Conservation (phyloP, 345 rosid species). For the Salix suchowensis region DNA sequence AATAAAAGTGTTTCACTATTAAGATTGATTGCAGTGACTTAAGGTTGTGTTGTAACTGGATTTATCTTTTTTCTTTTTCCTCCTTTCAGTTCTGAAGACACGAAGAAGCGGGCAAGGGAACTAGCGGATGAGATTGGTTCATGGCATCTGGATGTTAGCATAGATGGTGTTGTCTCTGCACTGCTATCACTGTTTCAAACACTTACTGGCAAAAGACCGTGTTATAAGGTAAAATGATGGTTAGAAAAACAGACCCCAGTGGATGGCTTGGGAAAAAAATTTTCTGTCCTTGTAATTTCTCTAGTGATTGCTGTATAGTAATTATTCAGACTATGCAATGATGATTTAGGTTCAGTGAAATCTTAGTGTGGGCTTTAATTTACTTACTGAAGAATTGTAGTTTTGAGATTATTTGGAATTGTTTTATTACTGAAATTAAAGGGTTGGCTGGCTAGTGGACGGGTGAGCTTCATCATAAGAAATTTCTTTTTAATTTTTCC, state of each 20-base stretch:
- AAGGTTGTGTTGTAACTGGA: background rate
- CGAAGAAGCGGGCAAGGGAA: constrained; percentile 66
- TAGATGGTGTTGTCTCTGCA: constrained; percentile 80
- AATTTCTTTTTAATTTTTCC: background rate
- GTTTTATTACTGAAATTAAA: background rate
- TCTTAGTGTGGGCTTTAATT: background rate
- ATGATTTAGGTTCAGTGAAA: background rate
- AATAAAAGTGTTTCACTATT: background rate
- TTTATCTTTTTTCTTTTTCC: background rate
- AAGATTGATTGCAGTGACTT: background rate
- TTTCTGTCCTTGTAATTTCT: background rate
- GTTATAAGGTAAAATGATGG: constrained; percentile 54
- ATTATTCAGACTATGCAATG: background rate
- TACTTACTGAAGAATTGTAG: background rate
- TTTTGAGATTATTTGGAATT: background rate
- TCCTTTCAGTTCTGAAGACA: constrained; percentile 64
- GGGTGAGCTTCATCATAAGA: background rate
- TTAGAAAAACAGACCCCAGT: background rate
- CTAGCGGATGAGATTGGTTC: constrained; percentile 90
- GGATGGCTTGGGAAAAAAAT: background rate
- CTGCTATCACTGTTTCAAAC: constrained; percentile 70
- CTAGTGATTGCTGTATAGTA: background rate
- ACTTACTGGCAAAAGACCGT: constrained; percentile 75
- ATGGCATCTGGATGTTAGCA: constrained; percentile 84
- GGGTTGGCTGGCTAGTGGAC: background rate